phyloP scores from a whole-genome alignment of 768 basidiomycete species.

The Tricholoma hemisulphureum region DNA sequence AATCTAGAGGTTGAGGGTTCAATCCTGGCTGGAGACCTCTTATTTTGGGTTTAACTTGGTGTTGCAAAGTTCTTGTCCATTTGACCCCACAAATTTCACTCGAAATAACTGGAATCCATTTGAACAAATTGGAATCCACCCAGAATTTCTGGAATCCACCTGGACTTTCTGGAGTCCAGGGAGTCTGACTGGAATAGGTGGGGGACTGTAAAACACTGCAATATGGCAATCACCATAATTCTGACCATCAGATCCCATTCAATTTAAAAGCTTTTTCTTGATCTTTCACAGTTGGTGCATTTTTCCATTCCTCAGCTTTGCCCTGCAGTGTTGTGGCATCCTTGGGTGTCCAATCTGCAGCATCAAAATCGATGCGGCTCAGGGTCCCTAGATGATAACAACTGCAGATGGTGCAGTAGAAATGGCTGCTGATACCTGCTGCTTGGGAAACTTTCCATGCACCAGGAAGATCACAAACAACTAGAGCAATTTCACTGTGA shows the following conservation, averaged over 20 bases:
- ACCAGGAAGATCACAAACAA: conserved; percentile 20
- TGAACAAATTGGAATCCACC: no score
- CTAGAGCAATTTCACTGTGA: neutral
- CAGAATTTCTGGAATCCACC: no score
- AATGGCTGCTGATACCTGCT: conserved; percentile 11
- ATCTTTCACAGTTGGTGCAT: conserved; percentile 14
- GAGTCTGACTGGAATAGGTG: no score
- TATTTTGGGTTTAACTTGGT: no score
- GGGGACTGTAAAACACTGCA: no score
- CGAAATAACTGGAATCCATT: no score
- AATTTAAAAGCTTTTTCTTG: conserved; percentile 17
- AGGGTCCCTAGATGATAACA: conserved; percentile 6
- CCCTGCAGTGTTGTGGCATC: conserved; percentile 13
- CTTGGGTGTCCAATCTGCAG: conserved; percentile 20
- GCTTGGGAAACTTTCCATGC: conserved; percentile 27
- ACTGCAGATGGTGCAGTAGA: conserved; percentile 30
- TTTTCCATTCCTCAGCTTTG: conserved; percentile 19
- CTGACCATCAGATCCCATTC: conserved; percentile 29
- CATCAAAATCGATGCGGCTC: conserved; percentile 23
- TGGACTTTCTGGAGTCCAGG: no score
- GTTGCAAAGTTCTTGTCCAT: no score
- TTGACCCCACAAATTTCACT: no score
- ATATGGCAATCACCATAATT: conserved; percentile 36
- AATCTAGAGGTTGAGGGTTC: no score
- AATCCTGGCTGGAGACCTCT: no score